Conservation (phyloP, 2,329 filamentous ascomycete species). For the Colletotrichum acutatum region DNA sequence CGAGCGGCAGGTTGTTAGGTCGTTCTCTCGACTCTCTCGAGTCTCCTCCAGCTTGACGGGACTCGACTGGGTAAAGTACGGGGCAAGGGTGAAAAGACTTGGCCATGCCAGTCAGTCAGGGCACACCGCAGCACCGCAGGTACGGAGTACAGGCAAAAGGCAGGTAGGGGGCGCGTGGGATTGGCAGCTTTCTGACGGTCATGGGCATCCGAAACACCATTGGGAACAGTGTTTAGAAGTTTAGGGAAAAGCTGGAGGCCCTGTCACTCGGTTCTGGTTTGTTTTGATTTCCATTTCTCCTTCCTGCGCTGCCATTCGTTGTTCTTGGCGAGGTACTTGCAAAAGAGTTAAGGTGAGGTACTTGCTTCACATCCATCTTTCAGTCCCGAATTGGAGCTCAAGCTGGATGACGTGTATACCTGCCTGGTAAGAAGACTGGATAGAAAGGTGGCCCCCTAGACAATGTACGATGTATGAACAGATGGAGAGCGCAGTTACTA, state of each 20-base stretch:
- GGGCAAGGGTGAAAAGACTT: neutral
- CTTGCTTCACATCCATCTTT: conserved; percentile 8
- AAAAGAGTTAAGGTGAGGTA: conserved; percentile 10
- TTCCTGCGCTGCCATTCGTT: neutral
- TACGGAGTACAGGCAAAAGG: neutral
- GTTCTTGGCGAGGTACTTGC: neutral
- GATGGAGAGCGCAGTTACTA: neutral
- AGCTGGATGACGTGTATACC: neutral
- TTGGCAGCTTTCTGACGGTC: conserved; percentile 10
- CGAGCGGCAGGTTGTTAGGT: neutral
- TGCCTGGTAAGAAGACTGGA: no score
- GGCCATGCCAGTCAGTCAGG: neutral
- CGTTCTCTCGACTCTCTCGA: neutral
- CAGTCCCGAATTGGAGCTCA: neutral
- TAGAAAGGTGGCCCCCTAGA: neutral
- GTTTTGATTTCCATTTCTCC: neutral
- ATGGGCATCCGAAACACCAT: conserved; percentile 30
- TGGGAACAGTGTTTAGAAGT: conserved; percentile 17
- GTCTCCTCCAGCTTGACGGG: neutral
- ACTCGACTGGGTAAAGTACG: neutral
- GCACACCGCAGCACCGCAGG: neutral
- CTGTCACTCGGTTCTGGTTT: neutral
- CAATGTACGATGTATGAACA: neutral
- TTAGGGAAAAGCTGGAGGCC: conserved; percentile 12
- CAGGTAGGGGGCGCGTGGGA: neutral